Evolutionary conservation across 2,329 filamentous ascomycete species (phyloP), one percentile per base, ranked within the genome.

Genomic region (Neonectria ditissima): DNA sequence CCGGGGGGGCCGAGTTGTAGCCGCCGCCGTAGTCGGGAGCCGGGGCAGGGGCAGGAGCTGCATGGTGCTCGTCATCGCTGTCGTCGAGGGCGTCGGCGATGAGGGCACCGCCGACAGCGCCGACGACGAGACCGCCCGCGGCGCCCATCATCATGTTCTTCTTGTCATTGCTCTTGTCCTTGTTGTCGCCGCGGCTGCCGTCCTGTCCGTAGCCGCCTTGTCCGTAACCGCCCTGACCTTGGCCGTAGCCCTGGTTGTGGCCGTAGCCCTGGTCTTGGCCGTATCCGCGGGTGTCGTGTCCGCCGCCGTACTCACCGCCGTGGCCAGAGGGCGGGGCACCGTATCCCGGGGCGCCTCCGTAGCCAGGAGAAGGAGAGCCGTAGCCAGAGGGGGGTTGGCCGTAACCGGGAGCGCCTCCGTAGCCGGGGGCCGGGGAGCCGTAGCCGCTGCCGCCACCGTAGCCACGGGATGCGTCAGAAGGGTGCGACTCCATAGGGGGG

Each of bases 71-170:
- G 2, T 71, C 53, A 28, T 71, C 69, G 48, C 69, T 73, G 55
- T 73, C 70, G 53, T 74, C 60, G 30, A 88, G 69, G 56, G 84
- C 86, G 71, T 90, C 82, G 45, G 83, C 84, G 56, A 90, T 79
- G 48, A 88, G 71, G 3, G 86, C 88, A 54, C 87, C 88, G 24
- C 85, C 89, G 41, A 87, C 74, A 57, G 82, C 84, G 68, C 87
- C 87, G 13, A 84, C 78, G 1, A 85, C 88, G 20, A 90, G 73
- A 76, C 89, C 89, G 37, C 82, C 88, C 10, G 84, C 86, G 54
- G 86, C 88, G 45, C 83, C 88, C 22, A 87, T 81, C 47, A 90
- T 78, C 74, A 88, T 81, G 70, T 84, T 85, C 20, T 83, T 85
- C 67, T 81, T 84, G 58, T 82, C 80, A 61, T 82, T 82, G 43